Percentiles rank a stretch among this genome's conserved stretches.
phyloP scores from a whole-genome alignment of 2,329 filamentous ascomycete species.

The Apiospora malaysiana region DNA sequence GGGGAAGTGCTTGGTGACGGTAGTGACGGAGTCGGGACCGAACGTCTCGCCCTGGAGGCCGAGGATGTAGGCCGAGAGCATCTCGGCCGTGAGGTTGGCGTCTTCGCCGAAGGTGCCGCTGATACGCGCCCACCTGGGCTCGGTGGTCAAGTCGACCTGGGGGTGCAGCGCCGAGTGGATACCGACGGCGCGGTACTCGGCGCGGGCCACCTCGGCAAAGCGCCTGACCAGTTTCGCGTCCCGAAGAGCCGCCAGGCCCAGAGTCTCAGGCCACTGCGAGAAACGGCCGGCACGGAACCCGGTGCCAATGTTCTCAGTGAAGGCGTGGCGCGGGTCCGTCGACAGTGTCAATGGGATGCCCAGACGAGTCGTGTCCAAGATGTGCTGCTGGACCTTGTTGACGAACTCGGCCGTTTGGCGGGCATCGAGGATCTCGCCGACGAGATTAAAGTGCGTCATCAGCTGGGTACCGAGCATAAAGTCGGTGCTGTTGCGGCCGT shows the following conservation, averaged over 20 bases:
- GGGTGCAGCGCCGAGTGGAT: slow-evolving; percentile 55
- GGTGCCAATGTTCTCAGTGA: slow-evolving; percentile 49
- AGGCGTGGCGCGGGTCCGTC: slow-evolving; percentile 53
- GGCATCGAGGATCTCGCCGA: slow-evolving; percentile 49
- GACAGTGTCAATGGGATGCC: slow-evolving; percentile 56
- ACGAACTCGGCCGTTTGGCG: slow-evolving; percentile 44
- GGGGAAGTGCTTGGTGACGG: slow-evolving; percentile 60
- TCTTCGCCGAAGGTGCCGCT: slow-evolving; percentile 55
- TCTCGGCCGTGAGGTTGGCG: slow-evolving; percentile 45
- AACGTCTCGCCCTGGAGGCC: slow-evolving; percentile 53
- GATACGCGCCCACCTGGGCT: slow-evolving; percentile 56
- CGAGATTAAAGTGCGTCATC: slow-evolving; percentile 54
- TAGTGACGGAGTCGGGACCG: slow-evolving; percentile 50
- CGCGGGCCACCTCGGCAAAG: slow-evolving; percentile 55
- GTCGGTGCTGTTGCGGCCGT: slow-evolving; percentile 35
- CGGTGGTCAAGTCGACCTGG: slow-evolving; percentile 56
- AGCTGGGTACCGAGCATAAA: slow-evolving; percentile 42
- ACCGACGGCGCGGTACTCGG: slow-evolving; percentile 51
- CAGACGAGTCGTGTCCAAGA: slow-evolving; percentile 48
- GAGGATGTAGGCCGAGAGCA: slow-evolving; percentile 51
- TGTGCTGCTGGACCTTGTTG: slow-evolving; percentile 49
- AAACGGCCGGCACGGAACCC: slow-evolving; percentile 50
- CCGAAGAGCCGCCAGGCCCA: slow-evolving; percentile 56
- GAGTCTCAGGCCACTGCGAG: slow-evolving; percentile 57
- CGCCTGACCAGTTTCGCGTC: slow-evolving; percentile 48